These are phyloP conservation scores for Tephrocybe sp. DNA, from an alignment of 768 basidiomycete genomes.

Conservation along the genomic window DNA sequence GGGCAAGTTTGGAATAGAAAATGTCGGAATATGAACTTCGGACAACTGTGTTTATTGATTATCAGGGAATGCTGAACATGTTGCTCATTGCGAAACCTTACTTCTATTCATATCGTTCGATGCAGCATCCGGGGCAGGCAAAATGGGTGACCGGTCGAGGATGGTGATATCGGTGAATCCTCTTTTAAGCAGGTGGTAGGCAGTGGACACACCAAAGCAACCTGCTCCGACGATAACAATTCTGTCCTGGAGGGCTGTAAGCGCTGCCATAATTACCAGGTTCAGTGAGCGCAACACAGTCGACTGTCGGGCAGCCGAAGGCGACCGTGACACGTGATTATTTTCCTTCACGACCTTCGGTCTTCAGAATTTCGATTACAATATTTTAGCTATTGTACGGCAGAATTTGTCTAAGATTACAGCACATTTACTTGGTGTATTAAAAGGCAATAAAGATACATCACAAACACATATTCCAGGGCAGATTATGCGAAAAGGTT, in stretches of 20 bases:
- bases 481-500: slow-evolving; percentile 27
- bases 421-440: background rate
- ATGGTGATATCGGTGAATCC: slow-evolving; percentile 72
- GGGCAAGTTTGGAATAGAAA: slow-evolving; percentile 68
- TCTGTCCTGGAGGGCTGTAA: slow-evolving; percentile 24
- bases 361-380: too few relatives aligned
- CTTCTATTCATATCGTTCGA: slow-evolving; percentile 54
- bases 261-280: background rate
- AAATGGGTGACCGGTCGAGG: slow-evolving; percentile 61
- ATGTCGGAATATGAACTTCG: slow-evolving; percentile 69
- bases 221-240: slow-evolving; percentile 79
- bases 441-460: background rate
- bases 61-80: background rate
- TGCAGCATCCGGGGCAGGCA: slow-evolving; percentile 85
- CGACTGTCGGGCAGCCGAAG: too few relatives aligned
- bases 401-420: too few relatives aligned
- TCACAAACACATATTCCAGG: background rate
- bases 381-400: too few relatives aligned
- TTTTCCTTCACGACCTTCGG: too few relatives aligned
- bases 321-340: too few relatives aligned
- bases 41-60: slow-evolving; percentile 47
- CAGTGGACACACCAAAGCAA: slow-evolving; percentile 85
- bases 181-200: slow-evolving; percentile 67
- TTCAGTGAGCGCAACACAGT: too few relatives aligned
- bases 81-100: slow-evolving; percentile 20